Percentiles rank a stretch among this genome's conserved stretches.
phyloP scores from a whole-genome alignment of 2,329 filamentous ascomycete species.

The Zymoseptoria pseudotritici region DNA sequence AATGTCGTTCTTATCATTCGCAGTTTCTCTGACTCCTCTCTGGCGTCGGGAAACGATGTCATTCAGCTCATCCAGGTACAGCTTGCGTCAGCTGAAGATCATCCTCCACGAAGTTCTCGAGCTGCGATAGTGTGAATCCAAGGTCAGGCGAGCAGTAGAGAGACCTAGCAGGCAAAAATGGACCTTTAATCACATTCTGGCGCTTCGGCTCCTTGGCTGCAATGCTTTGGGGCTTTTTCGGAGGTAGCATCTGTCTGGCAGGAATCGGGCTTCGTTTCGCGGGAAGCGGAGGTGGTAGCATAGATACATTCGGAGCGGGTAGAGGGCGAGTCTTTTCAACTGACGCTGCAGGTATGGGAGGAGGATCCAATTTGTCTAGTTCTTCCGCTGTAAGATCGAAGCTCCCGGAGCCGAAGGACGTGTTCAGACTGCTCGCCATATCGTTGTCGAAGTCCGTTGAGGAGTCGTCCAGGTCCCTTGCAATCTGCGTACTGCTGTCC shows the following conservation, averaged over 20 bases:
- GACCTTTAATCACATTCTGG: conserved; percentile 9
- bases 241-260: background rate
- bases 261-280: background rate
- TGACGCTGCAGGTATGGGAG: background rate
- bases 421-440: conserved; percentile 5
- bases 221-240: background rate
- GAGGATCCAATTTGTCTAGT: conserved; percentile 29
- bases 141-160: conserved; percentile 16
- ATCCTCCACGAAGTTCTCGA: conserved; percentile 30
- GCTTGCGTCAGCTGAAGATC: conserved; percentile 30
- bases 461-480: conserved; percentile 32
- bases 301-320: background rate
- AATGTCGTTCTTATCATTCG: background rate
- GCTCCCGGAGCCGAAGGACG: conserved; percentile 33
- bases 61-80: conserved; percentile 10
- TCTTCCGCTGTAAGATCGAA: conserved; percentile 37
- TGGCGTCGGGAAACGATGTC: background rate
- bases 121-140: conserved; percentile 26
- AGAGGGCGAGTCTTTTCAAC: background rate
- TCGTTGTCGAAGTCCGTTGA: background rate
- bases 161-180: conserved; percentile 13
- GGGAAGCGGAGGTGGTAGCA: background rate
- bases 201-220: conserved; percentile 1
- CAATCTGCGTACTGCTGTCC: conserved; percentile 40
- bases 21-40: background rate